Evolutionary conservation across 352 stramenopile genomes (phyloP), one percentile per base, ranked within the genome.

Genomic region (Pythium volutum): DNA sequence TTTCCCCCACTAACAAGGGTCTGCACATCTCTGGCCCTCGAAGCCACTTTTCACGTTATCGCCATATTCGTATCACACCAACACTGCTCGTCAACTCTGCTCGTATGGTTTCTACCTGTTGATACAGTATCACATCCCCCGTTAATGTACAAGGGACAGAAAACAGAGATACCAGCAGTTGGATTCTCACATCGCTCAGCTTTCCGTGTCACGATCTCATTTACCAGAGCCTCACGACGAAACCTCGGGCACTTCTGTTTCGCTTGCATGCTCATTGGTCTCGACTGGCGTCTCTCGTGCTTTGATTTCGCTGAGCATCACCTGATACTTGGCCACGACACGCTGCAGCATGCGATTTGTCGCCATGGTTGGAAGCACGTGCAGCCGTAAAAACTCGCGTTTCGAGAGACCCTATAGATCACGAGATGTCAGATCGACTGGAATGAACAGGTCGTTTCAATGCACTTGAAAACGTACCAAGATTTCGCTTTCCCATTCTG

Each of bases 301-400:
- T 10, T 79, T 73, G 36, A 89, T 89, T 47, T 94, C 84, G 47
- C 78, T 81, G 41, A 93, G 62, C 79, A 93, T 90, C 20, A 92
- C 68, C 60, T 93, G 79, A 57, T 88, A 95, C 66, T 93, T 93
- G 31, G 77, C 77, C 38, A 92, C 84, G 14, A 95, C 75, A 22
- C 84, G 87, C 66, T 95, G 87, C 15, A 95, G 73, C 48, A 81
- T 75, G 33, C 84, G 84, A 59, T 95, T 93, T 11, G 76, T 70
- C 25, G 84, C 84, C 64, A 95, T 91, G 22, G 79, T 87, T 20
- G 84, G 87, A 46, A 95, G 66, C 29, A 95, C 78, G 34, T 84
- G 64, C 3, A 69, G 70, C 46, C 84, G 89, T 27, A 95, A 72
- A 39, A 95, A 63, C 20, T 88, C 73, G n/a, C 87, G 82, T 76